Percentiles rank a stretch among this genome's conserved stretches.
Evolutionary conservation across 2,329 filamentous ascomycete species (phyloP).

Genomic region (Ophiostoma sp.): DNA sequence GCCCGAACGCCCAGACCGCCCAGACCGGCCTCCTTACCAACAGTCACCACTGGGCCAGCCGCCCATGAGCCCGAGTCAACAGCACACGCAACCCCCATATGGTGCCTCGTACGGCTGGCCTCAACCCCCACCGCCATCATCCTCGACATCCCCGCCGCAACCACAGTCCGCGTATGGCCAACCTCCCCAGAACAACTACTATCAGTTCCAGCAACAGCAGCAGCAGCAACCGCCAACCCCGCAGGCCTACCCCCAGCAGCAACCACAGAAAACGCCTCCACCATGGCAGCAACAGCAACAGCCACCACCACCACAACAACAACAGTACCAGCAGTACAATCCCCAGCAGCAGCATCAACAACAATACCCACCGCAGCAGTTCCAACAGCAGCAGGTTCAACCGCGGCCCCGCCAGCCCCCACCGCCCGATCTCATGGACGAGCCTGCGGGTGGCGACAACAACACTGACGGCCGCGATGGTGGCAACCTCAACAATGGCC

Average conservation of each 20-base stretch:
- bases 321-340: conserved; percentile 35
- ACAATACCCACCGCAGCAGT: conserved; percentile 27
- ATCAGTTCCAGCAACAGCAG: conserved; percentile 36
- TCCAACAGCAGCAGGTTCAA: conserved; percentile 36
- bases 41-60: conserved; percentile 31
- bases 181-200: conserved; percentile 29
- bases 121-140: neutral
- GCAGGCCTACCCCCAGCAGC: conserved; percentile 32
- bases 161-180: conserved; percentile 21
- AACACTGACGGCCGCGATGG: neutral
- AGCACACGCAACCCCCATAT: conserved; percentile 28
- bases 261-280: conserved; percentile 28
- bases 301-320: conserved; percentile 26
- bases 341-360: conserved; percentile 16
- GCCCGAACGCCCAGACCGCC: neutral
- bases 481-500: neutral
- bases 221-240: conserved; percentile 31
- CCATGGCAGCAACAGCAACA: conserved; percentile 31
- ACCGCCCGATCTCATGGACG: conserved; percentile 58
- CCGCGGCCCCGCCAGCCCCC: conserved; percentile 44
- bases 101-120: conserved; percentile 29
- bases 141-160: conserved; percentile 30
- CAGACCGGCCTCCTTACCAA: conserved; percentile 28
- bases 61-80: conserved; percentile 34
- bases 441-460: conserved; percentile 40